Percentiles rank a stretch among this genome's conserved stretches.
Evolutionary conservation across 2,329 filamentous ascomycete genomes (phyloP).

Genomic region (Stagonosporopsis chrysanthemi): DNA sequence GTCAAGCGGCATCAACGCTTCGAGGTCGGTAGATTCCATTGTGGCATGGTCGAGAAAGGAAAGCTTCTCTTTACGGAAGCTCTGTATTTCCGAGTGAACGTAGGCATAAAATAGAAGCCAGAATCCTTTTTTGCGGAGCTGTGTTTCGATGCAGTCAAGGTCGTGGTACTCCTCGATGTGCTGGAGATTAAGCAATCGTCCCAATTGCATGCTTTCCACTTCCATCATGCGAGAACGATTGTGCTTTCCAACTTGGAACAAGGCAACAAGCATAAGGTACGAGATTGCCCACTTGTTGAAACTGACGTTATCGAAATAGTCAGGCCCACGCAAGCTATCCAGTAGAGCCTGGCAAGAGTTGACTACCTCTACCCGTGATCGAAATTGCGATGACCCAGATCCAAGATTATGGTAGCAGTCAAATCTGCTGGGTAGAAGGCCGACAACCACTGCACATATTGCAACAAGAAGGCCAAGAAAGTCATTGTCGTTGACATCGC

Average conservation of each 20-base stretch:
- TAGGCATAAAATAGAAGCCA: conserved; percentile 15
- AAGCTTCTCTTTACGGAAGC: conserved; percentile 14
- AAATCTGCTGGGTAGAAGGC: background rate
- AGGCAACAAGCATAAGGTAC: conserved; percentile 17
- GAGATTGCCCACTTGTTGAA: conserved; percentile 15
- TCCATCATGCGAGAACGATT: conserved; percentile 21
- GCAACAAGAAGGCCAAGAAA: background rate
- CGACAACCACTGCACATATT: background rate
- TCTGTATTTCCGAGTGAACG: conserved; percentile 11
- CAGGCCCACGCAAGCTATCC: conserved; percentile 2
- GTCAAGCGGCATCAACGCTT: conserved; percentile 5
- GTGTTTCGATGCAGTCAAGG: conserved; percentile 13
- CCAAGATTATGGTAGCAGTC: background rate
- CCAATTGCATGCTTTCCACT: conserved; percentile 12
- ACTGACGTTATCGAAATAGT: conserved; percentile 10
- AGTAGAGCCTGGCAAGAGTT: background rate
- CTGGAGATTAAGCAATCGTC: conserved; percentile 9
- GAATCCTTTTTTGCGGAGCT: conserved; percentile 13
- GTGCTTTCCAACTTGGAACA: conserved; percentile 18
- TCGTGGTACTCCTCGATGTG: conserved; percentile 4
- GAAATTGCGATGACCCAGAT: background rate
- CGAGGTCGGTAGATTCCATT: conserved; percentile 4
- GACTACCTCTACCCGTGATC: background rate
- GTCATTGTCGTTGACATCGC: background rate
- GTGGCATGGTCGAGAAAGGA: conserved; percentile 6